These are phyloP conservation scores for Pluteus cervinus DNA, from an alignment of 768 basidiomycete genomes.

Conservation along the genomic window DNA sequence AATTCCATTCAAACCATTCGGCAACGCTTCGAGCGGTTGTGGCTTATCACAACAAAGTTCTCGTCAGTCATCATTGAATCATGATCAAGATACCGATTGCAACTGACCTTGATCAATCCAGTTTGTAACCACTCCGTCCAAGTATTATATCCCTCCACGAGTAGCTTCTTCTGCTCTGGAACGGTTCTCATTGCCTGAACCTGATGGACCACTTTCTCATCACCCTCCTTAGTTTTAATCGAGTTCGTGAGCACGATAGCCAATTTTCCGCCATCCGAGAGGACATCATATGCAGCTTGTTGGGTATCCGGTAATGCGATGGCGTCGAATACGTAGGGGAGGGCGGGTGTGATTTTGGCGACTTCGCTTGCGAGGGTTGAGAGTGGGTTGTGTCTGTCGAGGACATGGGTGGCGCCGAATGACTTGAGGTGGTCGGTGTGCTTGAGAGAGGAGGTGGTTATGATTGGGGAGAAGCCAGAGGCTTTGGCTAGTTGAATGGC, in stretches of 20 bases:
- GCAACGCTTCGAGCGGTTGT: conserved; percentile 34
- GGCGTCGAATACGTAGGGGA: conserved; percentile 22
- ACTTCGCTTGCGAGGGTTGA: conserved; percentile 8
- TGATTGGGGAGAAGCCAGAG: conserved; percentile 37
- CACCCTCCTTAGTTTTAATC: conserved; percentile 7
- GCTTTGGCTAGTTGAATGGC: conserved; percentile 29
- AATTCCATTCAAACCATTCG: conserved; percentile 39
- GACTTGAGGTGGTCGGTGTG: conserved; percentile 23
- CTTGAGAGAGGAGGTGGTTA: conserved; percentile 25
- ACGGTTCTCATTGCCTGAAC: conserved; percentile 7
- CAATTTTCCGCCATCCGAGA: conserved; percentile 31
- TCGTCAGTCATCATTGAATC: background rate
- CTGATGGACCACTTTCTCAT: conserved; percentile 9
- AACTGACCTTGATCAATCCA: conserved; percentile 16
- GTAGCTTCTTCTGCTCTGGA: conserved; percentile 7
- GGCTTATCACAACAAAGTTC: conserved; percentile 24
- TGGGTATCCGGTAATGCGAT: conserved; percentile 32
- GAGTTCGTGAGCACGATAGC: conserved; percentile 18
- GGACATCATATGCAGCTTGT: conserved; percentile 25
- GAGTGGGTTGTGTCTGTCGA: conserved; percentile 18
- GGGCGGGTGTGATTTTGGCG: conserved; percentile 11
- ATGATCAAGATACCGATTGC: background rate
- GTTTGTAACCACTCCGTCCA: conserved; percentile 12
- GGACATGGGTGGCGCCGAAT: conserved; percentile 34
- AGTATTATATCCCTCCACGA: conserved; percentile 9